phyloP scores from a whole-genome alignment of 140 eudicot genomes.

The Flaveria floridana region DNA sequence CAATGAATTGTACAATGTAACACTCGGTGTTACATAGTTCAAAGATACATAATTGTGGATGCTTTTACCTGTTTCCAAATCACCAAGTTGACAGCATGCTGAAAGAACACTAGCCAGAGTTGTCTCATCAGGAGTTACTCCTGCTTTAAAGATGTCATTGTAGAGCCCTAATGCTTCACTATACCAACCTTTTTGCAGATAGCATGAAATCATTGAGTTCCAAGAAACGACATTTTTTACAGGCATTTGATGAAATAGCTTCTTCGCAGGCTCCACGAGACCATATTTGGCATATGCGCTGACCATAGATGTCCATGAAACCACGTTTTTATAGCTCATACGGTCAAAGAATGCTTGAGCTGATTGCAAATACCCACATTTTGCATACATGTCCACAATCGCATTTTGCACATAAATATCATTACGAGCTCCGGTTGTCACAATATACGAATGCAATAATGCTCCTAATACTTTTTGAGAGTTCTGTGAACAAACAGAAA shows the following conservation, averaged over 20 bases:
- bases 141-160: conserved; percentile 35
- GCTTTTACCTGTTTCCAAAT: conserved; percentile 49
- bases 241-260: conserved; percentile 48
- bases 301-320: conserved; percentile 70
- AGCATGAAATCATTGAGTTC: conserved; percentile 69
- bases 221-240: conserved; percentile 57
- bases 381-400: conserved; percentile 66
- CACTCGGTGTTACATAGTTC: conserved; percentile 33
- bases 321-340: conserved; percentile 53
- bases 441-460: conserved; percentile 47
- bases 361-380: conserved; percentile 43
- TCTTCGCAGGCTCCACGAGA: conserved; percentile 43
- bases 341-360: conserved; percentile 51
- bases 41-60: conserved; percentile 40
- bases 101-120: conserved; percentile 54
- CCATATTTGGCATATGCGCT: conserved; percentile 57
- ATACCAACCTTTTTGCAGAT: conserved; percentile 46
- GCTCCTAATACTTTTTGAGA: conserved; percentile 39
- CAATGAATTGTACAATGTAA: conserved; percentile 50
- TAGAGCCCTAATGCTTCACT: conserved; percentile 50
- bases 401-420: conserved; percentile 62
- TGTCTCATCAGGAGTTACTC: conserved; percentile 53
- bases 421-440: conserved; percentile 29
- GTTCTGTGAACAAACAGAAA: conserved; percentile 54
- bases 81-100: conserved; percentile 68